Conservation (phyloP, 148 eudicot genomes). For the Persicaria maculosa region DNA sequence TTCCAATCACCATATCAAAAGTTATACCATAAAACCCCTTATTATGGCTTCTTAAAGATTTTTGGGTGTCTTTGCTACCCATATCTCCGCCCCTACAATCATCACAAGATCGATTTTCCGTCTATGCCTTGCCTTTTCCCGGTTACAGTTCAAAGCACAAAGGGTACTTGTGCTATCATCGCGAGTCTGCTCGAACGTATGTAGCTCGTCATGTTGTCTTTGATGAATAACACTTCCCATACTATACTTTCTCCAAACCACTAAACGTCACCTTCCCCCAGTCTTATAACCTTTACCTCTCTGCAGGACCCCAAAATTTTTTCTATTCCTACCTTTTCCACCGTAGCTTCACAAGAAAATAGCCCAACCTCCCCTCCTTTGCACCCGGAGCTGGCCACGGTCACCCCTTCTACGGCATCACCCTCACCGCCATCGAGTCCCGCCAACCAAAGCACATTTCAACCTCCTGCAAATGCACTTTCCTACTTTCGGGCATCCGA, state of each 20-base stretch:
- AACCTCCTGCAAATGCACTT: background rate
- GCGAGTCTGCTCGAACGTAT: background rate
- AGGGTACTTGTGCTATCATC: background rate
- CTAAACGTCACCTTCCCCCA: background rate
- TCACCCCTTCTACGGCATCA: background rate
- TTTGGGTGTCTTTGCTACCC: background rate
- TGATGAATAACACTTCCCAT: background rate
- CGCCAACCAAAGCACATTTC: too few species aligned
- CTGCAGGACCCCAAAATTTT: background rate
- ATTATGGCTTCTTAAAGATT: background rate
- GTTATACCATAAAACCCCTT: background rate
- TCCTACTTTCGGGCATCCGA: background rate
- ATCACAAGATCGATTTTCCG: background rate
- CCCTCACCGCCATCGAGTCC: too few species aligned
- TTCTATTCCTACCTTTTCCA: background rate
- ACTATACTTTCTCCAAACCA: background rate
- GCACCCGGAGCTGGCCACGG: background rate
- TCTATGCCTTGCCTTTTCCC: background rate
- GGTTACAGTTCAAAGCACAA: background rate
- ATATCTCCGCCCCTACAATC: background rate
- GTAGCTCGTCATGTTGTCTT: background rate
- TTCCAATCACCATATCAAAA: background rate
- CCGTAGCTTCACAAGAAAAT: background rate
- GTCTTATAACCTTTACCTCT: background rate
- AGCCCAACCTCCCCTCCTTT: background rate